phyloP scores from a whole-genome alignment of 176 grass and related monocot species.

The Oryza punctata region DNA sequence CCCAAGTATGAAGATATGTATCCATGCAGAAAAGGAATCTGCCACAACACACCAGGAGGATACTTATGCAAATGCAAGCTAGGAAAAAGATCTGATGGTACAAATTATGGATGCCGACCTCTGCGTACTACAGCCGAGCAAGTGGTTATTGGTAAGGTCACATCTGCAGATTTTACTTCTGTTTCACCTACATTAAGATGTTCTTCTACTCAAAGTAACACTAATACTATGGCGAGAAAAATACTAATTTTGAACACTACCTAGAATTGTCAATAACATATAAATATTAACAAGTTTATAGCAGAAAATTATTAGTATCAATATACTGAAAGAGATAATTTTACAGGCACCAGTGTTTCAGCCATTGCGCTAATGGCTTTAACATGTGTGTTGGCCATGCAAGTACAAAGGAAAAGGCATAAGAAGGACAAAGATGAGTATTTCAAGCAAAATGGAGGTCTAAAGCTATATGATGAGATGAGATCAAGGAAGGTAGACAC shows the following conservation, averaged over 20 bases:
- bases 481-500: conserved; percentile 35
- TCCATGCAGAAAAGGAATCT: conserved; percentile 25
- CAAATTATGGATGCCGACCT: conserved; percentile 23
- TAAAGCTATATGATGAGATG: conserved; percentile 46
- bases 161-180: not conserved
- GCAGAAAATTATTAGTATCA: not conserved
- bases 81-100: not conserved
- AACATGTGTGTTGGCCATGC: not conserved
- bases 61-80: conserved; percentile 31
- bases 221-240: not conserved
- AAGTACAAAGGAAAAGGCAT: conserved; percentile 23
- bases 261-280: not conserved
- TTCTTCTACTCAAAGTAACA: not conserved
- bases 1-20: conserved; percentile 29
- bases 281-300: not conserved
- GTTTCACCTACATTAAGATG: not conserved
- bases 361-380: not conserved
- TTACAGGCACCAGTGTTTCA: not conserved
- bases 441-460: conserved; percentile 26
- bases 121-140: not conserved
- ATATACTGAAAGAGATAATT: not conserved
- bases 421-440: conserved; percentile 25
- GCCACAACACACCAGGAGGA: conserved; percentile 25
- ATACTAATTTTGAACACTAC: not conserved
- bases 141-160: conserved; percentile 29